phyloP scores from a whole-genome alignment of 2,329 filamentous ascomycete species.

The Didymosphaeria variabile region DNA sequence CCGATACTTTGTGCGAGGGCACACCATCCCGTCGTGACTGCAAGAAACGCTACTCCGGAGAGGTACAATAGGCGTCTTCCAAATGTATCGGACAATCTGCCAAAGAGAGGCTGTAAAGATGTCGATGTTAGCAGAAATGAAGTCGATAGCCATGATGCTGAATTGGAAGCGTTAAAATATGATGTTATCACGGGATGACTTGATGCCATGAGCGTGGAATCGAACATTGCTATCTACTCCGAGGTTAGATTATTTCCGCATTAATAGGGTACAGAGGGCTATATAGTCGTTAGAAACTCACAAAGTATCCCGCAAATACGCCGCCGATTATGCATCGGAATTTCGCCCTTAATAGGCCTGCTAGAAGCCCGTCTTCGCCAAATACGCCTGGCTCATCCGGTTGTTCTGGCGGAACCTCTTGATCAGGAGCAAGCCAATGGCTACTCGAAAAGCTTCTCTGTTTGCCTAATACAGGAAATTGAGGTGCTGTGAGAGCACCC shows the following conservation, averaged over 20 bases:
- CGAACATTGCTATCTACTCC: constrained; percentile 63
- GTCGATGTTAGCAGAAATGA: constrained; percentile 81
- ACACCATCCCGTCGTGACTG: constrained; percentile 73
- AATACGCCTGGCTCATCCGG: constrained; percentile 34
- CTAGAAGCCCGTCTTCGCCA: constrained; percentile 43
- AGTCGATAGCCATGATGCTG: constrained; percentile 83
- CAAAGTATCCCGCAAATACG: constrained; percentile 50
- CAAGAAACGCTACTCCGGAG: constrained; percentile 69
- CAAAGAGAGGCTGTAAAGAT: constrained; percentile 77
- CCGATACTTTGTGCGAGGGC: constrained; percentile 71
- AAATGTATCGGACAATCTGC: constrained; percentile 76
- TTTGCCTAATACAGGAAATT: constrained; percentile 35
- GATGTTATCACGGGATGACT: constrained; percentile 83
- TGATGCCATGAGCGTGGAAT: constrained; percentile 82
- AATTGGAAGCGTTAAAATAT: constrained; percentile 79
- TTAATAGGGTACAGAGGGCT: neutral
- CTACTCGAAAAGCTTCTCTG: constrained; percentile 34
- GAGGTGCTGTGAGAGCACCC: constrained; percentile 33
- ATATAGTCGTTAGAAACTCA: constrained; percentile 28
- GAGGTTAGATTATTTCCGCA: constrained; percentile 49
- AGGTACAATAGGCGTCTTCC: constrained; percentile 75
- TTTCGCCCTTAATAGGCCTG: constrained; percentile 41
- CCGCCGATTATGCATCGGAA: constrained; percentile 51
- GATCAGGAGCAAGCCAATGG: constrained; percentile 34
- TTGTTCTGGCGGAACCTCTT: constrained; percentile 26